Evolutionary conservation across 1,284 basidiomycete species (phyloP), one percentile per base, ranked within the genome.

Genomic region (Sporisorium scitamineum): DNA sequence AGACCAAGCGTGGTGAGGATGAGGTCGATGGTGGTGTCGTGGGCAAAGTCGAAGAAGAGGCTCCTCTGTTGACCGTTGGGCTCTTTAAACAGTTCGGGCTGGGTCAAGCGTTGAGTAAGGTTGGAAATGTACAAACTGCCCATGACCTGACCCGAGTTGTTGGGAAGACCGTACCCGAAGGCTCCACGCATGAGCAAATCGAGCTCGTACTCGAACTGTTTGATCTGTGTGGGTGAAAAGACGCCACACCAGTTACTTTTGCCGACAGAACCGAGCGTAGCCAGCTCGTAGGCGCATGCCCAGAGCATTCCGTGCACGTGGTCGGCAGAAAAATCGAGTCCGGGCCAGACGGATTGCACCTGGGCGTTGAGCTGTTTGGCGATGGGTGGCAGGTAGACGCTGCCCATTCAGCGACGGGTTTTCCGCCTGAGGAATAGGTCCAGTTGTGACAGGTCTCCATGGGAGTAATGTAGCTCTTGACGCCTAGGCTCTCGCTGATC

Each of bases 1-100:
- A 88, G 80, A 0, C 86, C 87, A 55, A 88, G 84, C 4, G 87
- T 86, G 39, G 88, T 87, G 44, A 89, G 76, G 29, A 86, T 86
- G 32, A 88, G 60, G 69, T 88, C 87, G 70, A 89, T 87, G n/a
- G 87, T 88, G 7, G 86, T 88, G 64, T 89, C 88, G 71, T 89
- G 88, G 2, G 87, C 88, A 72, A 89, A 89, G 78, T 89, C 87
- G 55, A 89, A 81, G 27, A 50, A 54, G 13, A 59, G 22, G 18
- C 39, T 69, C 24, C 54, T 50, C 11, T 54, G 59, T 3, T 42
- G n/a, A 6, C 69, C 69, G 31, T 61, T 47, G 0, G 59, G 52
- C 10, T 66, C 69, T 10, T 57, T 61, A 24, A 66, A 71, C 20
- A 11, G 10, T 13, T 62, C 44, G 9, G 54, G 51, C 7, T 55